phyloP scores from a whole-genome alignment of 441 rosid genomes.

The Melastoma candidum region DNA sequence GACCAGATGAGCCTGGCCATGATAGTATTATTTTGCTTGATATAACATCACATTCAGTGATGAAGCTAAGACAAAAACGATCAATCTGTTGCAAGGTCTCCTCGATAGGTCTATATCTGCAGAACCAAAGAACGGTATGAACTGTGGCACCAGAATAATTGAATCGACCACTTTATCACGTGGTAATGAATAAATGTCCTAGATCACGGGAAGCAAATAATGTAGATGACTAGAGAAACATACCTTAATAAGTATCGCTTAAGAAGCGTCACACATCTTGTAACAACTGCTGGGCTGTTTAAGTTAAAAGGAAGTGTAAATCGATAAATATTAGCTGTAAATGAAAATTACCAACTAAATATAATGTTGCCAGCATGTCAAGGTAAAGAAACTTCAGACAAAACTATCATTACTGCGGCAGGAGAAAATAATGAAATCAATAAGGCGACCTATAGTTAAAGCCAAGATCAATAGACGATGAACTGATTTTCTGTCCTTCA shows the following conservation, averaged over 20 bases:
- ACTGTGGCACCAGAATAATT: slow-evolving; percentile 5
- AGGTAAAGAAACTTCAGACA: no score
- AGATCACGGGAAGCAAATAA: slow-evolving; percentile 9
- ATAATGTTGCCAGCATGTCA: background rate
- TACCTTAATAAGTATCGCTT: slow-evolving; percentile 89
- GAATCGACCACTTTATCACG: background rate
- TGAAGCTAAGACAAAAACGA: slow-evolving; percentile 67
- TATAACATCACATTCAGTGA: slow-evolving; percentile 66
- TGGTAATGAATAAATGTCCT: background rate
- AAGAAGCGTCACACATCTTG: slow-evolving; percentile 86
- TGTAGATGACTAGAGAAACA: slow-evolving; percentile 17
- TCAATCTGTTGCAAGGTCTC: slow-evolving; percentile 89
- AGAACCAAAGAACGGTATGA: slow-evolving; percentile 18
- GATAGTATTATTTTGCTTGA: slow-evolving; percentile 43
- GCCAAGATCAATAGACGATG: no score
- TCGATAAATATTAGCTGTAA: background rate
- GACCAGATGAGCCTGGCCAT: slow-evolving; percentile 39
- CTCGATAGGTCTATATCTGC: slow-evolving; percentile 95
- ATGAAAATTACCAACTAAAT: background rate
- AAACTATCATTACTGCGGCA: no score
- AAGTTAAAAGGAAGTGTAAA: slow-evolving; percentile 15
- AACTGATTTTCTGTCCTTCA: no score
- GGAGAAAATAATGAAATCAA: no score
- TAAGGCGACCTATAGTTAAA: no score
- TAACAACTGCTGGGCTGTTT: slow-evolving; percentile 96